phyloP scores from a whole-genome alignment of 352 stramenopile species.

The Phytophthora pseudosyringae region DNA sequence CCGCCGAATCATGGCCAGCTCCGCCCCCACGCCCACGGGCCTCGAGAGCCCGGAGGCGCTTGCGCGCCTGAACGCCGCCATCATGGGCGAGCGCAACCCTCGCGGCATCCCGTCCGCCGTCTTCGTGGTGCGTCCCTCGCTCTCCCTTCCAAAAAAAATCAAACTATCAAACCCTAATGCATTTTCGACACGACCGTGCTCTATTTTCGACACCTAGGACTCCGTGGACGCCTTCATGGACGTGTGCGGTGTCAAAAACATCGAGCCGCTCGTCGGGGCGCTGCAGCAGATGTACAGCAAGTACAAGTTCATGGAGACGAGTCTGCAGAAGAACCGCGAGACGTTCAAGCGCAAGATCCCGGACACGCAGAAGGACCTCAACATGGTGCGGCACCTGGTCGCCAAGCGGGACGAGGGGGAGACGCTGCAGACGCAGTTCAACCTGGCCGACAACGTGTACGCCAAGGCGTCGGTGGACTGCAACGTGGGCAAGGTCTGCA shows the following conservation, averaged over 20 bases:
- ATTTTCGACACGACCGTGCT: constrained; percentile 1
- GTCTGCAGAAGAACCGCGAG: constrained; percentile 83
- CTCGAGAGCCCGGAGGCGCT: constrained; percentile 78
- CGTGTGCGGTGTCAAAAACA: constrained; percentile 55
- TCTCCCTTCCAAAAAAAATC: neutral
- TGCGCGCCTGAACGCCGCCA: constrained; percentile 67
- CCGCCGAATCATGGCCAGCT: constrained; percentile 28
- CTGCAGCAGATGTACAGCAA: constrained; percentile 92
- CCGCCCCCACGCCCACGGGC: constrained; percentile 40
- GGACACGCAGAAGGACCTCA: constrained; percentile 89
- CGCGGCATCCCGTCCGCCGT: constrained; percentile 80
- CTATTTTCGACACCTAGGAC: constrained; percentile 47
- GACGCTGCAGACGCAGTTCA: constrained; percentile 92
- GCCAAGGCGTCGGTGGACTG: constrained; percentile 94
- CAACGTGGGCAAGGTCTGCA: constrained; percentile 92
- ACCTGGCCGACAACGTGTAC: constrained; percentile 95
- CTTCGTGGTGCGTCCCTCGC: constrained; percentile 67
- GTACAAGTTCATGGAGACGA: constrained; percentile 92
- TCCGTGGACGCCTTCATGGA: constrained; percentile 76
- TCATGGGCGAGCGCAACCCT: constrained; percentile 83
- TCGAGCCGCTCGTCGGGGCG: constrained; percentile 80
- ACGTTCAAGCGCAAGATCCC: constrained; percentile 92
- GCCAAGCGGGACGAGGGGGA: constrained; percentile 77
- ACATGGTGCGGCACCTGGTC: constrained; percentile 56
- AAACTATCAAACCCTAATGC: neutral